phyloP scores from a whole-genome alignment of 2,329 filamentous ascomycete genomes.

The Tolypocladium sp. region DNA sequence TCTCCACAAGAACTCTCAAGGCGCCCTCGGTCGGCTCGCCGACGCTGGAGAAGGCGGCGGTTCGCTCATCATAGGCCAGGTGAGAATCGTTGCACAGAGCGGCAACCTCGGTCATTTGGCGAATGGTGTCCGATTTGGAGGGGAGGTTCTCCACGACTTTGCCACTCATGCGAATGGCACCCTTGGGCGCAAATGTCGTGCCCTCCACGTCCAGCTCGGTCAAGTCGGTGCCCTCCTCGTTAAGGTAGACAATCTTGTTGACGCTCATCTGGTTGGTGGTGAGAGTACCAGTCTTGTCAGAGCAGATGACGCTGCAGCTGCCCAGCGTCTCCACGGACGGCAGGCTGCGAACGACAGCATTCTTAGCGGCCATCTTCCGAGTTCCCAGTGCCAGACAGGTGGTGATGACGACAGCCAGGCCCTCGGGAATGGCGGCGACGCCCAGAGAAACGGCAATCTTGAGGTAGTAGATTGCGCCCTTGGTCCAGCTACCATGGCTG shows the following conservation, averaged over 20 bases:
- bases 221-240: slow-evolving; percentile 60
- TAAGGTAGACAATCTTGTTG: slow-evolving; percentile 80
- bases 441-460: slow-evolving; percentile 98
- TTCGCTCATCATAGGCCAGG: slow-evolving; percentile 72
- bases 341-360: slow-evolving; percentile 90
- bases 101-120: slow-evolving; percentile 64
- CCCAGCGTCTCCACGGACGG: slow-evolving; percentile 96
- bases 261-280: slow-evolving; percentile 99
- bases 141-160: slow-evolving; percentile 60
- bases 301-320: slow-evolving; percentile 99
- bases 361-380: slow-evolving; percentile 97
- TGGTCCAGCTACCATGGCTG: slow-evolving; percentile 84
- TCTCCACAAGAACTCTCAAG: slow-evolving; percentile 82
- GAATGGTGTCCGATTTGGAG: slow-evolving; percentile 64
- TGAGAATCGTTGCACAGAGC: slow-evolving; percentile 84
- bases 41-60: slow-evolving; percentile 66
- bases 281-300: slow-evolving; percentile 95
- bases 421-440: slow-evolving; percentile 95
- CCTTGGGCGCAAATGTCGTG: slow-evolving; percentile 82
- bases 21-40: slow-evolving; percentile 96
- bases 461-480: slow-evolving; percentile 98
- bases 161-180: slow-evolving; percentile 61
- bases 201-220: slow-evolving; percentile 87
- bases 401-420: slow-evolving; percentile 96
- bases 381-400: slow-evolving; percentile 94